phyloP scores from a whole-genome alignment of 208 protist species.

The Trichomonas vaginalis region DNA sequence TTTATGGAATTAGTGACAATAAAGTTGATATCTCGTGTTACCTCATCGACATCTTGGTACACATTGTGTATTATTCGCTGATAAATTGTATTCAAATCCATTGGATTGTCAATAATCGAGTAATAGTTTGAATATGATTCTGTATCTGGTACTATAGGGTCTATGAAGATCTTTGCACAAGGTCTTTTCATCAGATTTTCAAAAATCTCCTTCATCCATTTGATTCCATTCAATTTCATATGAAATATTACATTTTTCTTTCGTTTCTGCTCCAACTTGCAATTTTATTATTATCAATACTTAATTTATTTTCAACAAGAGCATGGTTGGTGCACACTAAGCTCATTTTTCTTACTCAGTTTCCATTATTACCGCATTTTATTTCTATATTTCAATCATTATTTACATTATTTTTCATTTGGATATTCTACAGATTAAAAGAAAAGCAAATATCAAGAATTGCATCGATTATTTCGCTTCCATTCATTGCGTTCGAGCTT shows the following conservation, averaged over 20 bases:
- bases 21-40: neutral
- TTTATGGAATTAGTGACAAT: neutral
- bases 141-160: neutral
- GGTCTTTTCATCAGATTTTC: neutral
- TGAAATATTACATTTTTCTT: neutral
- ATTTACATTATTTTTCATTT: neutral
- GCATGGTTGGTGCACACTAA: neutral
- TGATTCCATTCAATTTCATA: too few species aligned
- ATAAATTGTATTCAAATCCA: neutral
- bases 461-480: neutral
- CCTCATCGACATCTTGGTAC: neutral
- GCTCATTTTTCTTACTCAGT: neutral
- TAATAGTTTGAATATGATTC: neutral
- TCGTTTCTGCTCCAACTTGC: neutral
- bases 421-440: neutral
- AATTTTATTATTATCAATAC: neutral
- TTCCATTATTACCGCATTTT: neutral
- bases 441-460: neutral
- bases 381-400: neutral
- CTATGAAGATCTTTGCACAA: neutral
- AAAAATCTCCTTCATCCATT: too few species aligned
- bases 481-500: neutral
- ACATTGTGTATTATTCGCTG: neutral
- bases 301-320: neutral
- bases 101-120: neutral